Evolutionary conservation across 1,139 yeast genomes (phyloP).

Genomic region (Yamadazyma epiphylla): DNA sequence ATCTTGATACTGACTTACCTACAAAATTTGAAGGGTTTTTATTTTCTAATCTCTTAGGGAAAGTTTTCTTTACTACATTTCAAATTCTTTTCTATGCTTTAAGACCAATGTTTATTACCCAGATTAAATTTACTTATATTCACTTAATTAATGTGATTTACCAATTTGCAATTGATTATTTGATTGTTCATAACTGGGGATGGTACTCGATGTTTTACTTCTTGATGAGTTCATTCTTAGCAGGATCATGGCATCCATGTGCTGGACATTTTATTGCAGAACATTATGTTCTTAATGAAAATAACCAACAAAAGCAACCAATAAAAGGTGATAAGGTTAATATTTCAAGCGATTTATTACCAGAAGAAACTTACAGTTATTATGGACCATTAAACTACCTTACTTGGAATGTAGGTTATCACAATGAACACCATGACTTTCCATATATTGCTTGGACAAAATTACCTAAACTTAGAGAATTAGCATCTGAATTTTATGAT

Average conservation of each 20-base stretch:
- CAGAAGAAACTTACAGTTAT: conserved; percentile 83
- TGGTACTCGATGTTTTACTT: conserved; percentile 62
- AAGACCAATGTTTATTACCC: conserved; percentile 83
- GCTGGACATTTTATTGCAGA: conserved; percentile 96
- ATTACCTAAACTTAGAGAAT: conserved; percentile 57
- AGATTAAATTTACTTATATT: conserved; percentile 66
- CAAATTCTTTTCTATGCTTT: conserved; percentile 87
- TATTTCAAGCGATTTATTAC: conserved; percentile 35
- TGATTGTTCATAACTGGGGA: conserved; percentile 61
- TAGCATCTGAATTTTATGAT: conserved; percentile 79
- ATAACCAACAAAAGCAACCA: conserved; percentile 43
- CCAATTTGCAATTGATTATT: conserved; percentile 56
- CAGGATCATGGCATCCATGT: conserved; percentile 90
- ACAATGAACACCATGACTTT: conserved; percentile 93
- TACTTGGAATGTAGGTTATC: conserved; percentile 93
- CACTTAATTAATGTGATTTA: conserved; percentile 66
- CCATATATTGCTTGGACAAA: conserved; percentile 92
- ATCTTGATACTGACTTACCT: conserved; percentile 84
- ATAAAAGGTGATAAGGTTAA: conserved; percentile 13
- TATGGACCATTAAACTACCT: conserved; percentile 74
- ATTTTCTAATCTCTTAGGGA: conserved; percentile 75
- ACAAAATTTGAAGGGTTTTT: conserved; percentile 71
- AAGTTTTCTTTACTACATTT: conserved; percentile 85
- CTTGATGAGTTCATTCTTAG: conserved; percentile 73
- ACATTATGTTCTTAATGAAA: conserved; percentile 68